These are phyloP conservation scores for Zalaria obscura DNA, from an alignment of 2,329 filamentous ascomycete genomes.

Conservation along the genomic window DNA sequence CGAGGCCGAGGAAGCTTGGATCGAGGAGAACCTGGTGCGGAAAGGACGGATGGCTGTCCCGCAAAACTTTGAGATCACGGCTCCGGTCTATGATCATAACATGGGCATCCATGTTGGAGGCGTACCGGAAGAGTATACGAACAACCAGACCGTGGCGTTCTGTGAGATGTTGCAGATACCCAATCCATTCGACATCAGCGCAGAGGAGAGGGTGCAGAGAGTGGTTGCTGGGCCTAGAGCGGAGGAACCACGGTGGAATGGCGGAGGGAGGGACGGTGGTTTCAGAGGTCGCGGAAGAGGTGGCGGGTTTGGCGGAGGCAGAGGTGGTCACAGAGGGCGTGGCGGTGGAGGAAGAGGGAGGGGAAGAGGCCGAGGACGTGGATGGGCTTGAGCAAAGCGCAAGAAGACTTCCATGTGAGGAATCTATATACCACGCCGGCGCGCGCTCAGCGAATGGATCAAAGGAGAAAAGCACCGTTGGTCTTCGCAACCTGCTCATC, in stretches of 20 bases:
- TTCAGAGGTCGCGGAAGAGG: slow-evolving; percentile 6
- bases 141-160: slow-evolving; percentile 71
- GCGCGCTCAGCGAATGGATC: neutral
- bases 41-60: slow-evolving; percentile 53
- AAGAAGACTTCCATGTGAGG: too few species aligned
- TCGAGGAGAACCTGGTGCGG: slow-evolving; percentile 59
- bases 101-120: slow-evolving; percentile 43
- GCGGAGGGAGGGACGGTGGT: slow-evolving; percentile 3
- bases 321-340: slow-evolving; percentile 11
- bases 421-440: too few species aligned
- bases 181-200: slow-evolving; percentile 61
- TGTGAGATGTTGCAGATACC: slow-evolving; percentile 64
- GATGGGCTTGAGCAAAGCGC: neutral
- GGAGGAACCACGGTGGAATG: slow-evolving; percentile 12
- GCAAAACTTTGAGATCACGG: slow-evolving; percentile 62
- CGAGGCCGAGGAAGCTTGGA: slow-evolving; percentile 59
- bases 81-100: slow-evolving; percentile 51
- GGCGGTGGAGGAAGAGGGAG: slow-evolving; percentile 7
- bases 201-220: slow-evolving; percentile 52
- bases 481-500: slow-evolving; percentile 39
- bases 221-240: slow-evolving; percentile 43
- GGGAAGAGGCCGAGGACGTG: slow-evolving; percentile 8
- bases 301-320: slow-evolving; percentile 9
- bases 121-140: slow-evolving; percentile 70
- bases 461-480: slow-evolving; percentile 30